Percentiles rank a stretch among this genome's conserved stretches.
Conservation (phyloP, 139 green algal genomes). For the Haematococcus lacustris region DNA sequence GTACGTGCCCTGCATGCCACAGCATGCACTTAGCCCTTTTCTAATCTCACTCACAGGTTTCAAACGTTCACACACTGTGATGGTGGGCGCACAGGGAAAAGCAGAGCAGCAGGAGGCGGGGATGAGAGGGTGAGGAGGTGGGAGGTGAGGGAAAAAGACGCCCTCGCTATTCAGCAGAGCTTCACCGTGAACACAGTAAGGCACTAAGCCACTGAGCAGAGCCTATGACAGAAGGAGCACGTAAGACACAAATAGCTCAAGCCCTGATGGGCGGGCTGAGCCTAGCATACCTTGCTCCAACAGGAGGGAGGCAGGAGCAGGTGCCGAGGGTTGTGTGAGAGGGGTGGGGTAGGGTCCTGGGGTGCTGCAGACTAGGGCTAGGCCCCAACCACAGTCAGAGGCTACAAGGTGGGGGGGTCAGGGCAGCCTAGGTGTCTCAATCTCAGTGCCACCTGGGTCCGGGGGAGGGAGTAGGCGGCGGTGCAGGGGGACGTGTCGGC, state of each 20-base stretch:
- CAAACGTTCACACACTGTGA: not conserved
- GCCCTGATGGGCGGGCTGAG: too few species aligned
- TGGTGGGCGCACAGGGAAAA: not conserved
- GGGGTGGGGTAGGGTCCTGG: not conserved
- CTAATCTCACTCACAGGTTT: not conserved
- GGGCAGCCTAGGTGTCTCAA: too few species aligned
- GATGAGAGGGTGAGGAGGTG: not conserved
- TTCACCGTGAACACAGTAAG: not conserved
- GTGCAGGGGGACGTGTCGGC: not conserved
- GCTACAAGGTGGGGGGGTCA: too few species aligned
- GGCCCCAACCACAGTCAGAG: not conserved
- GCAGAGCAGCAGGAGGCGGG: not conserved
- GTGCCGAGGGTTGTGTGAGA: not conserved
- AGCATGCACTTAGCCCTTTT: not conserved
- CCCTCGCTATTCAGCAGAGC: not conserved
- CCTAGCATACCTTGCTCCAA: too few species aligned
- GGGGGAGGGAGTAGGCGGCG: too few species aligned
- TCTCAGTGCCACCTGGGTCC: not conserved
- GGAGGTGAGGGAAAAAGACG: too few species aligned
- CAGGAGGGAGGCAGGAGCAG: too few species aligned
- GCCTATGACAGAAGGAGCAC: not conserved
- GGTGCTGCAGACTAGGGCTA: not conserved
- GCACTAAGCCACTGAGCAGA: not conserved
- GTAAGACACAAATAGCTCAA: too few species aligned
- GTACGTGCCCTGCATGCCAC: slow-evolving; percentile 2